Conservation (phyloP, 768 basidiomycete genomes). For the Boletus reticulatus region DNA sequence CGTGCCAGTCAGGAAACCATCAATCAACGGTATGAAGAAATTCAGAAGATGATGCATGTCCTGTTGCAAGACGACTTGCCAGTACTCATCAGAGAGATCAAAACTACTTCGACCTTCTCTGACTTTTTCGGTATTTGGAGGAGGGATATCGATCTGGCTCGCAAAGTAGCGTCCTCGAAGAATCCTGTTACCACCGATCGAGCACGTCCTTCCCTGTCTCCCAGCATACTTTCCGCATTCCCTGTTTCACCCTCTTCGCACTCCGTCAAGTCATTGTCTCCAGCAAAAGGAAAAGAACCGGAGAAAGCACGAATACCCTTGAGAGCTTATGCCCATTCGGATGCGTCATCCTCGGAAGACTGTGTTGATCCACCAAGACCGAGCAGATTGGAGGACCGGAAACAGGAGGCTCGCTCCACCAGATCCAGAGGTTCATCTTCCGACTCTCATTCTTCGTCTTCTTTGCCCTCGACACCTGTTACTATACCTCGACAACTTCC, state of each 20-base stretch:
- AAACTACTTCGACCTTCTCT: constrained; percentile 52
- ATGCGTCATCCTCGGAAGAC: constrained; percentile 28
- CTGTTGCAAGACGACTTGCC: constrained; percentile 64
- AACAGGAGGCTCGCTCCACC: constrained; percentile 1
- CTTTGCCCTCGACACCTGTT: constrained; percentile 24
- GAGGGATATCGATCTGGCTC: constrained; percentile 60
- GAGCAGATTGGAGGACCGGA: constrained; percentile 4
- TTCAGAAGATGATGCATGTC: constrained; percentile 54
- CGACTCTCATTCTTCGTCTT: constrained; percentile 25
- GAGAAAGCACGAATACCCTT: background rate
- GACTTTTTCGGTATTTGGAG: constrained; percentile 84
- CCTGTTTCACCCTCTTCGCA: constrained; percentile 34
- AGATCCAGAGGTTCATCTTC: constrained; percentile 26
- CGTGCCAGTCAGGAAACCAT: constrained; percentile 65
- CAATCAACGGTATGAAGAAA: constrained; percentile 60
- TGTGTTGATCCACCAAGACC: constrained; percentile 1
- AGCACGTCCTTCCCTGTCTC: constrained; percentile 45
- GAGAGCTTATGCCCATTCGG: constrained; percentile 11
- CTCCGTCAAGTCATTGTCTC: constrained; percentile 5
- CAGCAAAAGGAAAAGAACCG: constrained; percentile 13
- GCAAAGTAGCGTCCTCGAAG: constrained; percentile 33
- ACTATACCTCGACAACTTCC: constrained; percentile 16
- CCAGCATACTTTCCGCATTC: constrained; percentile 58
- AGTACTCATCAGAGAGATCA: constrained; percentile 62
- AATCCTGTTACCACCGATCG: constrained; percentile 17